These are phyloP conservation scores for Graphiopsis chlorocephala DNA, from an alignment of 2,329 filamentous ascomycete genomes.

Conservation along the genomic window DNA sequence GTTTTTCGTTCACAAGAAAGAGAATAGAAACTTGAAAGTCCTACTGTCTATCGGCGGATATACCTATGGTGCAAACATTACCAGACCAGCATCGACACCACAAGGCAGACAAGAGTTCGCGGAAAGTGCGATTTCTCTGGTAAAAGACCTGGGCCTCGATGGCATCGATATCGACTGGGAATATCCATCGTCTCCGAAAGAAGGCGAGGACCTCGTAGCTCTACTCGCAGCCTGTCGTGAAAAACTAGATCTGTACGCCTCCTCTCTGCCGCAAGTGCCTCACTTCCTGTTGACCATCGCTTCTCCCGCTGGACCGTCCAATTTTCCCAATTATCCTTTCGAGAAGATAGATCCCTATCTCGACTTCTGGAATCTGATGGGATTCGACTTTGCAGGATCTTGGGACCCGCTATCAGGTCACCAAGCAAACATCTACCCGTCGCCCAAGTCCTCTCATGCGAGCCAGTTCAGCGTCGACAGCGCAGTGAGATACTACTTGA, in stretches of 20 bases:
- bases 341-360: constrained; percentile 37
- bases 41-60: constrained; percentile 80
- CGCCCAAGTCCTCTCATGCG: too few relatives aligned
- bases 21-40: constrained; percentile 70
- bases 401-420: constrained; percentile 73
- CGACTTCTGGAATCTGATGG: constrained; percentile 50
- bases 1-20: constrained; percentile 70
- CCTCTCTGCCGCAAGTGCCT: constrained; percentile 36
- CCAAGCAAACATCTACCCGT: constrained; percentile 71
- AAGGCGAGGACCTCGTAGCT: constrained; percentile 39
- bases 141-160: constrained; percentile 74
- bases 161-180: constrained; percentile 49
- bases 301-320: constrained; percentile 40
- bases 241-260: constrained; percentile 40
- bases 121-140: constrained; percentile 65
- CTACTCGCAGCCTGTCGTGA: constrained; percentile 36
- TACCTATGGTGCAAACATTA: constrained; percentile 76
- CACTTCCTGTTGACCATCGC: constrained; percentile 44
- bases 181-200: constrained; percentile 39
- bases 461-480: constrained; percentile 63
- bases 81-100: constrained; percentile 60
- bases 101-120: constrained; percentile 65
- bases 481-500: constrained; percentile 68
- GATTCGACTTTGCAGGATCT: constrained; percentile 62
- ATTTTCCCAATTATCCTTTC: constrained; percentile 42